Percentiles rank a stretch among this genome's conserved stretches.
phyloP scores from a whole-genome alignment of 169 alveolate species.

The Pseudocohnilembus persalinus region DNA sequence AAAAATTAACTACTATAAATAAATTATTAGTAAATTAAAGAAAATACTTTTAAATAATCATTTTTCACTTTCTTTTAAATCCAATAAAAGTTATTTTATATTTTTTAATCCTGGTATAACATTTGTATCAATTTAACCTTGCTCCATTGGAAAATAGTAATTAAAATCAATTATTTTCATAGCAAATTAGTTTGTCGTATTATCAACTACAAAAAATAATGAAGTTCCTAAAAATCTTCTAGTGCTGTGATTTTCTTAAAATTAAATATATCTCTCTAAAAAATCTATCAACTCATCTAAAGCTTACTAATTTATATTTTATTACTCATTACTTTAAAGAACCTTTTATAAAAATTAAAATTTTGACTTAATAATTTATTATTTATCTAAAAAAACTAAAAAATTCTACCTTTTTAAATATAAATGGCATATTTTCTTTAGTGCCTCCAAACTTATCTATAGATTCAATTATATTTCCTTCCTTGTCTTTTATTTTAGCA shows the following conservation, averaged over 20 bases:
- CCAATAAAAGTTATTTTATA: no score
- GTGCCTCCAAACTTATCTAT: neutral
- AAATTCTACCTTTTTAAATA: neutral
- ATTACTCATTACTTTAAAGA: neutral
- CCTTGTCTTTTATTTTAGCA: neutral
- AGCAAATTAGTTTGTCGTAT: neutral
- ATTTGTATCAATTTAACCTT: neutral
- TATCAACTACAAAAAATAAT: neutral
- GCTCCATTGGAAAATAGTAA: neutral
- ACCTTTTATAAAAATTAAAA: no score
- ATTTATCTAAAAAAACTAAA: neutral
- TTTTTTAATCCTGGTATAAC: neutral
- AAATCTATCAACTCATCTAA: no score
- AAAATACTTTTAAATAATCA: no score
- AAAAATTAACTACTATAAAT: no score
- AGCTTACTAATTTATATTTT: neutral
- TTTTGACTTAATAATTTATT: no score
- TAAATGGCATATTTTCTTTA: neutral
- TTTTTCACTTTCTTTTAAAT: no score
- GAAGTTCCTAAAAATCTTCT: neutral
- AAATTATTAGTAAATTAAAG: no score
- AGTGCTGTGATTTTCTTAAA: neutral
- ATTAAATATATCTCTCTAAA: neutral
- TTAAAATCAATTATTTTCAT: neutral
- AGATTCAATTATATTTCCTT: neutral